Evolutionary conservation across 768 basidiomycete genomes (phyloP).

Genomic region (Exsudoporus frostii): DNA sequence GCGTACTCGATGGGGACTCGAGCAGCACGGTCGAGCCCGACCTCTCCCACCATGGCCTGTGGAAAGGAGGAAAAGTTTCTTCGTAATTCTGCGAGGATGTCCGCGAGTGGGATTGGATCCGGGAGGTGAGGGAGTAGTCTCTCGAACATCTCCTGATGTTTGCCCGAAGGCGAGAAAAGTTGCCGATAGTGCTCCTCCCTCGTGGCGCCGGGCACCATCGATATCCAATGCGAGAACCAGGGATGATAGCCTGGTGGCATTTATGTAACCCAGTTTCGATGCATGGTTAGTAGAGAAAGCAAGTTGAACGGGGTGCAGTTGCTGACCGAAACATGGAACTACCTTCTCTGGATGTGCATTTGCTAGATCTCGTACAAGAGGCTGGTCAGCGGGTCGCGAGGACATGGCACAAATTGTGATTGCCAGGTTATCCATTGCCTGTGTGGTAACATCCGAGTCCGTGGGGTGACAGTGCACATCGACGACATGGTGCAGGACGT

Average conservation of each 20-base stretch:
- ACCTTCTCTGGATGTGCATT: constrained; percentile 58
- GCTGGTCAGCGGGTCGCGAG: constrained; percentile 62
- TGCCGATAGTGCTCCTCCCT: constrained; percentile 75
- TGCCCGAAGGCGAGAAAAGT: constrained; percentile 52
- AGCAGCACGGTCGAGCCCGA: constrained; percentile 83
- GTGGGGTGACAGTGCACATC: constrained; percentile 95
- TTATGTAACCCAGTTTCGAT: constrained; percentile 9
- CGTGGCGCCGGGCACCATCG: constrained; percentile 38
- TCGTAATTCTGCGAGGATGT: constrained; percentile 60
- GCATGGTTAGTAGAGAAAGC: constrained; percentile 10
- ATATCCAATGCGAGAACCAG: constrained; percentile 86
- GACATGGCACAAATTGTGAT: constrained; percentile 87
- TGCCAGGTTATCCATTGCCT: constrained; percentile 51
- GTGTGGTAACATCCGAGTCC: constrained; percentile 53
- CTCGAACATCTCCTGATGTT: constrained; percentile 45
- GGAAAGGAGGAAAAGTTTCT: constrained; percentile 58
- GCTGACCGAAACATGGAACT: constrained; percentile 86
- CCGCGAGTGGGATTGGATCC: constrained; percentile 58
- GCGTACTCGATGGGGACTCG: constrained; percentile 63
- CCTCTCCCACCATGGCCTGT: constrained; percentile 84
- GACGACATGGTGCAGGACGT: constrained; percentile 64
- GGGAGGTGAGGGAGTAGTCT: constrained; percentile 65
- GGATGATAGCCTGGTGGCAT: constrained; percentile 78
- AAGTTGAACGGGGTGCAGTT: constrained; percentile 6
- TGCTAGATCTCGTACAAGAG: constrained; percentile 65